Evolutionary conservation across 179 eudicot genomes (phyloP), one percentile per base, ranked within the genome.

Genomic region (Dionaea muscipula): DNA sequence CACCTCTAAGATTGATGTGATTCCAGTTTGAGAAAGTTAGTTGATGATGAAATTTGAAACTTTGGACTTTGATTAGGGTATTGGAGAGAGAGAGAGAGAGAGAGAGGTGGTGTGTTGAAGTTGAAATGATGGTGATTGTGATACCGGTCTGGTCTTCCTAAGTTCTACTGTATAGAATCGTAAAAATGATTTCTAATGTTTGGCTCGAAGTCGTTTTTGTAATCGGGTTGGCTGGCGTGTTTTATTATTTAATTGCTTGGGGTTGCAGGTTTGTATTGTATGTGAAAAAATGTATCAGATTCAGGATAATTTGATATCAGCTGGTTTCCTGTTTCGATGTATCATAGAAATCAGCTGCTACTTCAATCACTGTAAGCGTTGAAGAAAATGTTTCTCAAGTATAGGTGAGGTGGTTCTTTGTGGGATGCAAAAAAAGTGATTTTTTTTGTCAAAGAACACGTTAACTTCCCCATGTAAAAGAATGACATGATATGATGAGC

Each of bases 1-100:
- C 66, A 67, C 95, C 44, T 86, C 98, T 1, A 86, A 86, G 72
- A 72, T 80, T 31, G 95, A 91, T 57, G 94, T 84, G 24, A 84
- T 86, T 69, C 94, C 98, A 2, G 98, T 91, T 54, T 85, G 80
- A 68, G 31, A 25, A 47, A 31, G 35, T 31, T 31, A n/a, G n/a
- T n/a, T 47, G n/a, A 17, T 12, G 6, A 47, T 4, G 27, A 13
- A 25, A 7, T 22, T 47, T 22, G 26, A 16, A 7, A 25, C 17
- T 47, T 13, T 24, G 31, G 15, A 25, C 10, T 22, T 23, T 19
- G 31, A 19, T 10, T 31, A 31, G 35, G 35, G 35, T 31, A 11
- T 31, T 4, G 8, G 35, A 31, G 8, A 31, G 35, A 11, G n/a
- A n/a, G n/a, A n/a, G n/a, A n/a, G n/a, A n/a, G n/a, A n/a, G n/a